phyloP scores from a whole-genome alignment of 1,139 yeast species.

The Arxiozyma bovina region DNA sequence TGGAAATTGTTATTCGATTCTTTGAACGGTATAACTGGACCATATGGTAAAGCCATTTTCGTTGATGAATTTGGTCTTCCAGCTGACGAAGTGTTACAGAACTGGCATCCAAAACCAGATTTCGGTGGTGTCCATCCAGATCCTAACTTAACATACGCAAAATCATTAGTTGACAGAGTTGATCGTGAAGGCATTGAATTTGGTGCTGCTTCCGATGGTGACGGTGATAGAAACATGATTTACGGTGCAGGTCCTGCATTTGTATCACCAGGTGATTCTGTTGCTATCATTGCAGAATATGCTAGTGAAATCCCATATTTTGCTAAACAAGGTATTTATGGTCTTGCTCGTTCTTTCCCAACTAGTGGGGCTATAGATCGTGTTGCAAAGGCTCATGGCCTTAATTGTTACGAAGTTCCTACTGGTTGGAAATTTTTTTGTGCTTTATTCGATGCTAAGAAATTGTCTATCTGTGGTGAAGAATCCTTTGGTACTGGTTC shows the following conservation, averaged over 20 bases:
- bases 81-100: conserved; percentile 56
- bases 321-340: conserved; percentile 75
- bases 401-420: conserved; percentile 87
- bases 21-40: conserved; percentile 94
- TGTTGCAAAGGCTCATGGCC: conserved; percentile 72
- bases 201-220: conserved; percentile 99
- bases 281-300: conserved; percentile 93
- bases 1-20: conserved; percentile 83
- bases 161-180: conserved; percentile 78
- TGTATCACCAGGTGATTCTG: conserved; percentile 98
- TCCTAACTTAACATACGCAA: conserved; percentile 94
- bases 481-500: conserved; percentile 98
- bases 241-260: conserved; percentile 85
- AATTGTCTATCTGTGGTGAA: conserved; percentile 95
- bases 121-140: conserved; percentile 98
- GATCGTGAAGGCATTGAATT: conserved; percentile 75
- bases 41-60: conserved; percentile 82
- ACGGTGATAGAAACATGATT: conserved; percentile 98
- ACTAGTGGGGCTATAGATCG: conserved; percentile 90
- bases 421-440: conserved; percentile 99
- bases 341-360: conserved; percentile 98
- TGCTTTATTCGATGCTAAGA: conserved; percentile 85
- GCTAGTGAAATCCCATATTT: conserved; percentile 85
- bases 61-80: conserved; percentile 79
- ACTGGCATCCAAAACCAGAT: conserved; percentile 75